Evolutionary conservation across 495 filamentous ascomycete genomes (phyloP).

Genomic region (Collariella sp.): DNA sequence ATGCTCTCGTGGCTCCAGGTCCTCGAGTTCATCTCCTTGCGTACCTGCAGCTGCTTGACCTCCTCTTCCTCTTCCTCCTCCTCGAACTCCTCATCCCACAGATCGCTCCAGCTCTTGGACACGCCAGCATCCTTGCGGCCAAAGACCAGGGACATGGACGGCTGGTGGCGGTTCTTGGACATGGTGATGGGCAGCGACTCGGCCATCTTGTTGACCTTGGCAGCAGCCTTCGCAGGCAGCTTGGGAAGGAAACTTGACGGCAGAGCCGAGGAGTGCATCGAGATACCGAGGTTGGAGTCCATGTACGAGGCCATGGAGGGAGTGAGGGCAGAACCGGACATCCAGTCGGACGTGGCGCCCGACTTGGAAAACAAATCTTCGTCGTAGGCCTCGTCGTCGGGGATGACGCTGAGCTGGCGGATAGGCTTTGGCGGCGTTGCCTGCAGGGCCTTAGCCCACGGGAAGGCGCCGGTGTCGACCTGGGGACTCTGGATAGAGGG

Average conservation of each 20-base stretch:
- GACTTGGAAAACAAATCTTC: constrained; percentile 85
- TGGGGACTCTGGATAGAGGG: constrained; percentile 88
- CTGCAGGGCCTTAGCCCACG: constrained; percentile 88
- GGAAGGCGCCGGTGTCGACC: constrained; percentile 72
- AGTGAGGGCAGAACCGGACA: constrained; percentile 55
- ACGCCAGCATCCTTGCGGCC: constrained; percentile 64
- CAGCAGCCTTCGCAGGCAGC: constrained; percentile 23
- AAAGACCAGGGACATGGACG: constrained; percentile 68
- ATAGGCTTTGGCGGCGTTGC: constrained; percentile 61
- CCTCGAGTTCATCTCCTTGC: constrained; percentile 67
- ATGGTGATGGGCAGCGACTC: constrained; percentile 70
- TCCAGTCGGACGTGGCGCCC: constrained; percentile 64
- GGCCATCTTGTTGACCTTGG: constrained; percentile 44
- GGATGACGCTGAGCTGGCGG: constrained; percentile 82
- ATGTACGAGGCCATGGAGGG: constrained; percentile 73
- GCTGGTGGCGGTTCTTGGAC: constrained; percentile 51
- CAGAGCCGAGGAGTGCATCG: constrained; percentile 51
- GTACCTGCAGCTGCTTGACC: constrained; percentile 49
- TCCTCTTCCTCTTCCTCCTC: constrained; percentile 49
- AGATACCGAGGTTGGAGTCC: constrained; percentile 65
- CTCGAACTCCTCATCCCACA: constrained; percentile 85
- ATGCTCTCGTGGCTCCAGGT: constrained; percentile 75
- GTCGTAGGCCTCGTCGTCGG: constrained; percentile 63
- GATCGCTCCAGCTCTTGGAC: constrained; percentile 95
- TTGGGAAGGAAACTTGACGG: constrained; percentile 32